Base-by-base conservation (phyloP, 2,329 filamentous ascomycete genomes). In the Phialemoniopsis sp. region DNA sequence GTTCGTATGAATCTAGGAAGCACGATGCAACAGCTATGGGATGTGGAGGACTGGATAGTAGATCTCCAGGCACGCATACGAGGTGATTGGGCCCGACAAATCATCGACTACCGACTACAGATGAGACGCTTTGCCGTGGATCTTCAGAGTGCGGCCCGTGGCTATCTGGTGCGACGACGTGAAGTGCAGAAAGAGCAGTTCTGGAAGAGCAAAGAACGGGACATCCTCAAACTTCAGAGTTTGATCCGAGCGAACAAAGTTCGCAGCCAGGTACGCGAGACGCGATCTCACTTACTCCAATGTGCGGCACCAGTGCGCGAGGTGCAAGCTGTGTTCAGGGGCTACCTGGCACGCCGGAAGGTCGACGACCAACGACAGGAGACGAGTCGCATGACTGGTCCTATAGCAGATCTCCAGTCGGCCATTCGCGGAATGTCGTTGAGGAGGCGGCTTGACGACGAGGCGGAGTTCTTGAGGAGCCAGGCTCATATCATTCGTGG, bases 11-110 rank as follows among this genome's bases (percentile, higher is more conserved):
- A 74, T 40, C 77, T 97, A 3, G 89, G 89, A 5, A 71, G 85
- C 36, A 74, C 80, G 39, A 97, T 98, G 93, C 86, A 95, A 53
- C 66, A 78, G 32, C 74, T 98, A 4, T 98, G 93, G 93, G 85
- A 93, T 45, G 75, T 78, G 12, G 93, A 98, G 60, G 75, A 83
- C 18, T 72, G 76, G 59, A 64, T 98, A 19, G 67, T 91, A 32
- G 85, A 95, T 38, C 70, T 98, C 9, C 94, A 98, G 60, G 80
- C 90, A 8, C 80, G 85, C 30, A 85, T 97, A 40, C 82, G 93
- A 43, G 94, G 89, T 38, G 89, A 94, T 53, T 95, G 88, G 64
- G 78, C 87, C 3, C 76, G 91, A 34, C 89, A 96, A 58, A 78
- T 97, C 41, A 78, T 84, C 48, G 78, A 80, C 45, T 96, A 96